Evolutionary conservation across 768 basidiomycete species (phyloP).

Genomic region (Saitozyma sp.): DNA sequence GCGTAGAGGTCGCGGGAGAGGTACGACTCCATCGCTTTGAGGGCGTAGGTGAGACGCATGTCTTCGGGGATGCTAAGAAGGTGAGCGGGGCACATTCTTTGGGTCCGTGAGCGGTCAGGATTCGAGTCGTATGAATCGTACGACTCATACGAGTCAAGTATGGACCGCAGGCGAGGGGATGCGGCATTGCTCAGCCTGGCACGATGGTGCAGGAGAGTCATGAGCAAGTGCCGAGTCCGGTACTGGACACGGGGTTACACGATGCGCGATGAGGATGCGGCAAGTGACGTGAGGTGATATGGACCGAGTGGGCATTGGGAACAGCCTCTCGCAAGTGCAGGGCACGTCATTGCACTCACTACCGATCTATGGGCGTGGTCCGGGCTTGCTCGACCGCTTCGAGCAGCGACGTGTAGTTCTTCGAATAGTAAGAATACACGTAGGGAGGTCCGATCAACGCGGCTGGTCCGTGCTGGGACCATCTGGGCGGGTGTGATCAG

Average conservation of each 20-base stretch:
- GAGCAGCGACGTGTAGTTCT: slow-evolving; percentile 36
- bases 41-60: slow-evolving; percentile 35
- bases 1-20: slow-evolving; percentile 28
- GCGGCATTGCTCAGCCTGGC: too few relatives aligned
- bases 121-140: too few relatives aligned
- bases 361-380: slow-evolving; percentile 41
- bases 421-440: slow-evolving; percentile 42
- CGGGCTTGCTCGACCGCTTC: slow-evolving; percentile 35
- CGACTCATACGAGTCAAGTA: too few relatives aligned
- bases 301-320: too few relatives aligned
- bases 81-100: neutral
- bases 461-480: slow-evolving; percentile 48
- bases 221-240: too few relatives aligned
- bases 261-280: too few relatives aligned
- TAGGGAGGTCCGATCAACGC: slow-evolving; percentile 45
- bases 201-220: too few relatives aligned
- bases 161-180: too few relatives aligned
- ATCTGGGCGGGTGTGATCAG: slow-evolving; percentile 11
- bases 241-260: too few relatives aligned
- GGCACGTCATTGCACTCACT: slow-evolving; percentile 24
- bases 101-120: neutral
- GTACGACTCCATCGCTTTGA: slow-evolving; percentile 20
- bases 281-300: too few relatives aligned
- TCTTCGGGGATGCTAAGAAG: slow-evolving; percentile 42
- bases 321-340: neutral